Evolutionary conservation across 306 rosid species (phyloP), one percentile per base, ranked within the genome.

Genomic region (Fragaria vesca): DNA sequence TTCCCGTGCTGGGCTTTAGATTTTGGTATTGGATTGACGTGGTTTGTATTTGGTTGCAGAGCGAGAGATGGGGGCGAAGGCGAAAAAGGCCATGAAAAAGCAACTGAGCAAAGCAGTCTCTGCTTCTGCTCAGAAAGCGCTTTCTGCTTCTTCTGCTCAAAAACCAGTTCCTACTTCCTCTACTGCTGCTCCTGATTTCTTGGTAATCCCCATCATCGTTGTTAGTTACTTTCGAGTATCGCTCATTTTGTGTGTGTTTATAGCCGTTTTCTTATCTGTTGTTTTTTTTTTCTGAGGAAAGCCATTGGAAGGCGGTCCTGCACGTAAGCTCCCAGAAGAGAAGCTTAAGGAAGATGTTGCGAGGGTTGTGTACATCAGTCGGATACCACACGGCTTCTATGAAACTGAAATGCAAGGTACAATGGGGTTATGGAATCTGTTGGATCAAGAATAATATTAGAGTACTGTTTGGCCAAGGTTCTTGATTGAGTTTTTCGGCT

Each of bases 381-480:
- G 93, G 71, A 87, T 91, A 76, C 93, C 97, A 0, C 96, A 91
- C 62, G 92, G 91, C 2, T 92, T 95, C 87, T 89, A 89, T 68
- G 97, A 92, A 89, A 86, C 88, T 43, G 96, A 92, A 83, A 92
- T 95, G 96, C 84, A 87, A 90, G 98, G 98, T 95, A 47, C 21
- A 1, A 9, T 34, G 36, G 52, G 43, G 16, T 74, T 1, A 47
- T 46, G 12, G 61, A 21, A 28, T 62, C 2, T 66, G 6, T 8
- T 43, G 69, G 7, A 74, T 24, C 24, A 73, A 38, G 7, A 12
- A 12, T 26, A 26, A 38, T 6, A 42, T 12, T 43, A 47, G 13
- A 20, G 20, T 8, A 16, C 0, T 6, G 7, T 74, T 26, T 73
- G 69, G 12, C 21, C 11, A 57, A 42, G 28, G 5, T 73, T 52